Evolutionary conservation across 768 basidiomycete genomes (phyloP).

Genomic region (Vararia minispora): DNA sequence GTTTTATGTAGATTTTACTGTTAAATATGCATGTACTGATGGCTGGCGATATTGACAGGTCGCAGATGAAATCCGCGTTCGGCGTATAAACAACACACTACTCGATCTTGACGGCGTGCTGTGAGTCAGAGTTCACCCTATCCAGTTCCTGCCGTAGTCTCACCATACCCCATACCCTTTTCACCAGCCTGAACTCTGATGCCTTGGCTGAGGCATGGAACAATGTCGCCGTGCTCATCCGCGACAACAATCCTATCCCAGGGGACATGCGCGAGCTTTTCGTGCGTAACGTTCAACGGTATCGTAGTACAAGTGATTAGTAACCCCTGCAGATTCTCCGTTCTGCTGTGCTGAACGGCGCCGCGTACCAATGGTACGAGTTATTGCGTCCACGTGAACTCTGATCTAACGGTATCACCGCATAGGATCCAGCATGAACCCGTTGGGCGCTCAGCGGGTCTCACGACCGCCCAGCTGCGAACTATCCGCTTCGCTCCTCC

Average conservation of each 20-base stretch:
- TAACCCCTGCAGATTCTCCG: slow-evolving; percentile 17
- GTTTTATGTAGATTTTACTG: not conserved
- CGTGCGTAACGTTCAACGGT: slow-evolving; percentile 13
- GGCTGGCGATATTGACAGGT: too few species aligned
- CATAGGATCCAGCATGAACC: slow-evolving; percentile 23
- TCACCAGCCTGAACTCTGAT: slow-evolving; percentile 10
- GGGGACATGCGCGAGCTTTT: slow-evolving; percentile 26
- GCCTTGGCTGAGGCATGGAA: slow-evolving; percentile 22
- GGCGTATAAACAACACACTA: slow-evolving; percentile 24
- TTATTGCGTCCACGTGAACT: not conserved
- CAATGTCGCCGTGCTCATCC: slow-evolving; percentile 21
- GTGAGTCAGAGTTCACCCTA: slow-evolving; percentile 23
- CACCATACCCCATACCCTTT: not conserved
- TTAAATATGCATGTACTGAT: not conserved
- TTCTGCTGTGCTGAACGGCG: slow-evolving; percentile 17
- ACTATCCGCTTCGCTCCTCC: slow-evolving; percentile 18
- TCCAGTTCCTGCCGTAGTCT: too few species aligned
- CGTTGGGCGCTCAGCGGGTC: slow-evolving; percentile 20
- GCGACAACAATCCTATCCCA: slow-evolving; percentile 15
- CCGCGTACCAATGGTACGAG: slow-evolving; percentile 16
- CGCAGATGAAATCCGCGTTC: slow-evolving; percentile 26
- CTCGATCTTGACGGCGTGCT: slow-evolving; percentile 29
- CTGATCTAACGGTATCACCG: not conserved
- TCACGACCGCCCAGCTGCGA: slow-evolving; percentile 21
- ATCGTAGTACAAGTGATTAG: not conserved